These are phyloP conservation scores for Cladosporium velox DNA, from an alignment of 2,329 filamentous ascomycete genomes.

Conservation along the genomic window DNA sequence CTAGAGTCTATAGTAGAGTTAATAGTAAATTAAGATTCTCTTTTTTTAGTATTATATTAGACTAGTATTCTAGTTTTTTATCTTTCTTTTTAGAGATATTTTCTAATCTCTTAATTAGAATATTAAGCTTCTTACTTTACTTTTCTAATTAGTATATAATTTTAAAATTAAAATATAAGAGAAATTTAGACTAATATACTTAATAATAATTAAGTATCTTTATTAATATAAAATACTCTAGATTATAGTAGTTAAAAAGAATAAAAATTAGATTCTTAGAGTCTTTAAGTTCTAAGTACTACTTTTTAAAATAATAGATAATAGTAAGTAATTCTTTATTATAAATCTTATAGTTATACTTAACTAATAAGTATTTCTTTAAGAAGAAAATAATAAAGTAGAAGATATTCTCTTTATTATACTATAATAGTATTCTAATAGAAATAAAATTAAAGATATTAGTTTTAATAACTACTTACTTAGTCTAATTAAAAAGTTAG, in stretches of 20 bases:
- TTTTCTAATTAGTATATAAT: neutral
- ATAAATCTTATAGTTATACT: constrained; percentile 23
- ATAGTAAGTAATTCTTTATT: constrained; percentile 23
- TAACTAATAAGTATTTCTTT: constrained; percentile 21
- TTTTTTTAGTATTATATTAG: no score
- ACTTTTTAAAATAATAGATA: neutral
- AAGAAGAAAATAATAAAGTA: constrained; percentile 22
- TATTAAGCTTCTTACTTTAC: neutral
- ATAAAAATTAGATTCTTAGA: neutral
- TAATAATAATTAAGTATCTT: neutral
- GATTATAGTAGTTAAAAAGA: neutral
- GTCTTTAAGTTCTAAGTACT: neutral
- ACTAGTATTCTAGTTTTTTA: no score
- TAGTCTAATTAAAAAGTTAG: no score
- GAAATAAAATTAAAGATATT: neutral
- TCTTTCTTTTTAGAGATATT: no score
- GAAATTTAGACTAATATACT: neutral
- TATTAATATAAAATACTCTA: neutral
- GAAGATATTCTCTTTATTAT: no score
- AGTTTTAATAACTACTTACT: neutral
- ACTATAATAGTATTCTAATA: no score
- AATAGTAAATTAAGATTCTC: no score
- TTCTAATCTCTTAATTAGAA: neutral
- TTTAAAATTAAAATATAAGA: neutral
- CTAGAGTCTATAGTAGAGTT: no score